A percentile compares a stretch with the other conserved stretches of the same genome.
Evolutionary conservation across 1,284 basidiomycete species (phyloP).

Genomic region (Paramarasmius palmivorus): DNA sequence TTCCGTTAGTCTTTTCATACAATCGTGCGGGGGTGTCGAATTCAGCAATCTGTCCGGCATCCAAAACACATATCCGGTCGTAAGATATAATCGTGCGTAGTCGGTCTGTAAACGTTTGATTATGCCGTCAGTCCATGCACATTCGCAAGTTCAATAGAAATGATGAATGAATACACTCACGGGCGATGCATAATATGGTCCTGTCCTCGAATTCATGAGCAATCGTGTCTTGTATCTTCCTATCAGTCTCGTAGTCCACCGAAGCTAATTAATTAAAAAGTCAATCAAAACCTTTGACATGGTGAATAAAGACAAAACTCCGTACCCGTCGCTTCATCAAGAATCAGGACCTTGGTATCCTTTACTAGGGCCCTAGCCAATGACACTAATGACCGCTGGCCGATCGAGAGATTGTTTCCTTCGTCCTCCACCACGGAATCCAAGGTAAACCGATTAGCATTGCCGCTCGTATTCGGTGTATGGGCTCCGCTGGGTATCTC

Average conservation of each 20-base stretch:
- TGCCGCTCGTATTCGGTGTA: constrained; percentile 30
- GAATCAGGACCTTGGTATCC: constrained; percentile 72
- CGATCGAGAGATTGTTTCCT: constrained; percentile 79
- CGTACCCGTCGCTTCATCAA: constrained; percentile 74
- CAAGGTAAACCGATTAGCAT: constrained; percentile 65
- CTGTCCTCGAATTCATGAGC: constrained; percentile 77
- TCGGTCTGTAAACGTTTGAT: constrained; percentile 47
- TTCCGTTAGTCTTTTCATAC: constrained; percentile 57
- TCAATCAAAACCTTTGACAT: constrained; percentile 7
- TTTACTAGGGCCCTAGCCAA: constrained; percentile 83
- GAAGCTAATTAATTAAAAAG: constrained; percentile 46
- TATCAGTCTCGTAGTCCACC: constrained; percentile 83
- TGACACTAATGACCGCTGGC: constrained; percentile 78
- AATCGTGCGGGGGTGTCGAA: constrained; percentile 74
- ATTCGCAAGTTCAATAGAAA: background rate
- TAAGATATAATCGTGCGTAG: constrained; percentile 76
- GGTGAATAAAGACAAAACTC: constrained; percentile 2
- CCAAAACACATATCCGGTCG: constrained; percentile 77
- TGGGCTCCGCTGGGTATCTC: constrained; percentile 32
- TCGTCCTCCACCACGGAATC: constrained; percentile 86
- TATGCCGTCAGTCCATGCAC: background rate
- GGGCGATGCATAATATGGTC: constrained; percentile 81
- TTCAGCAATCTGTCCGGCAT: constrained; percentile 64
- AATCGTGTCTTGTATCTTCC: constrained; percentile 86
- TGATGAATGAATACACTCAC: constrained; percentile 35